A percentile compares a stretch with the other conserved stretches of the same genome.
These are phyloP conservation scores for Dioscorea dumetorum DNA, from an alignment of 106 monocot genomes.

Conservation along the genomic window DNA sequence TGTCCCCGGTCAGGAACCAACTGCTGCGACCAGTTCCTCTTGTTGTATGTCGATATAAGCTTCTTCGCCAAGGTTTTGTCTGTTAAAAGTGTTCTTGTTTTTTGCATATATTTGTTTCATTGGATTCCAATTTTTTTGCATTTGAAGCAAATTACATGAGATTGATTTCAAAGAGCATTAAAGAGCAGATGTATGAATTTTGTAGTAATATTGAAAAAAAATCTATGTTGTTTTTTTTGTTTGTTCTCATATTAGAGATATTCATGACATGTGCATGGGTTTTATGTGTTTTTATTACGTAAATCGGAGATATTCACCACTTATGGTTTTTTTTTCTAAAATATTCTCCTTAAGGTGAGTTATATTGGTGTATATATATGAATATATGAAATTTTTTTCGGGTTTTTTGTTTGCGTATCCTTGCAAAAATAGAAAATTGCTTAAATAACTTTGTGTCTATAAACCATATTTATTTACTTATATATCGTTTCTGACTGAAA, in stretches of 20 bases:
- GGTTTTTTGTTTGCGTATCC: too few relatives aligned
- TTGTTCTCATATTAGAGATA: neutral
- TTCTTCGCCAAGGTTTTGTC: neutral
- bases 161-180: neutral
- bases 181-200: neutral
- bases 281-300: too few relatives aligned
- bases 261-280: neutral
- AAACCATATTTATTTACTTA: too few relatives aligned
- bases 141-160: neutral
- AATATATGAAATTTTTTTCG: too few relatives aligned
- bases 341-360: too few relatives aligned
- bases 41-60: conserved; percentile 15
- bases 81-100: neutral
- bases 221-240: neutral
- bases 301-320: too few relatives aligned
- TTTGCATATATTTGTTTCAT: neutral
- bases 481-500: too few relatives aligned
- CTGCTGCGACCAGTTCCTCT: neutral
- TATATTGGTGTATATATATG: too few relatives aligned
- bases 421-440: too few relatives aligned
- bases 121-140: neutral
- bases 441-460: too few relatives aligned
- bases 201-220: neutral
- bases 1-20: conserved; percentile 9
- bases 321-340: too few relatives aligned